phyloP scores from a whole-genome alignment of 768 basidiomycete species.

The Kwoniella dendrophila region DNA sequence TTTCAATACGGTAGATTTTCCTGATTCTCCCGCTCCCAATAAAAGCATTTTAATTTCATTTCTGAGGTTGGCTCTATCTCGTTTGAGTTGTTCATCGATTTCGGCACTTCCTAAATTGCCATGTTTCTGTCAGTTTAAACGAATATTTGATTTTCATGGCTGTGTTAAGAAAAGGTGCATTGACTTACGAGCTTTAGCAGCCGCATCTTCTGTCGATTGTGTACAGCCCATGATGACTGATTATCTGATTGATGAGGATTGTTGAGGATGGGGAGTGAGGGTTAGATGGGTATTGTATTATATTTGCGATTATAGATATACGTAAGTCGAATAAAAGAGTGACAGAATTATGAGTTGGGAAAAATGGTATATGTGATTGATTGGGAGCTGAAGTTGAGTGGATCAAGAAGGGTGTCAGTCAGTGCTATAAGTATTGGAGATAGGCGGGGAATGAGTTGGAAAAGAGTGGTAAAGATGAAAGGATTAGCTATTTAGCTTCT shows the following conservation, averaged over 20 bases:
- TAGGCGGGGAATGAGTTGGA: no score
- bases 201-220: conserved; percentile 52
- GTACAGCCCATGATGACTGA: conserved; percentile 51
- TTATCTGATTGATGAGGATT: background rate
- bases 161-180: background rate
- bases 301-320: no score
- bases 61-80: conserved; percentile 48
- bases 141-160: background rate
- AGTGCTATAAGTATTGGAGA: no score
- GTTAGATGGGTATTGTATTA: background rate
- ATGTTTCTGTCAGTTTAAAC: background rate
- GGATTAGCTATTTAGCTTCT: no score
- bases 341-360: no score
- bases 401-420: no score
- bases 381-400: no score
- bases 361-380: no score
- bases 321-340: no score
- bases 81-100: conserved; percentile 54
- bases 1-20: conserved; percentile 64
- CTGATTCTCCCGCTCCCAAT: conserved; percentile 94
- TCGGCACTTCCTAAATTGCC: conserved; percentile 49
- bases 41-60: conserved; percentile 78
- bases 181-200: conserved; percentile 48
- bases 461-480: no score
- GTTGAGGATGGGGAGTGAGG: background rate